phyloP scores from a whole-genome alignment of 2,329 filamentous ascomycete species.

The Amphichorda felina region DNA sequence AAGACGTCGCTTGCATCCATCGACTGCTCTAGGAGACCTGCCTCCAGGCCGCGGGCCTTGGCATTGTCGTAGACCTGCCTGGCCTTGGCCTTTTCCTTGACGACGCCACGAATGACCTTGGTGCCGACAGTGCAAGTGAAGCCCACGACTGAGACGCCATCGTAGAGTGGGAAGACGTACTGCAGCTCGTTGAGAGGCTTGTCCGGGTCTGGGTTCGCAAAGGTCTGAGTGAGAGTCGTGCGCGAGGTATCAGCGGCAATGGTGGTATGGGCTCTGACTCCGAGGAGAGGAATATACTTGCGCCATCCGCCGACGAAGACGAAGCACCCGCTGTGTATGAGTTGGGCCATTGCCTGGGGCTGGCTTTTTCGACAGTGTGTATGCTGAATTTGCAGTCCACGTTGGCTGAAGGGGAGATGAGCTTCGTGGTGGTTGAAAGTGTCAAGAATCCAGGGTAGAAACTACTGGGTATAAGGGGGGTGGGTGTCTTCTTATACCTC shows the following conservation, averaged over 20 bases:
- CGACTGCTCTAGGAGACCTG: conserved; percentile 54
- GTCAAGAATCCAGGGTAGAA: no score
- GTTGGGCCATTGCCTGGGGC: no score
- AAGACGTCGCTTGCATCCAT: conserved; percentile 53
- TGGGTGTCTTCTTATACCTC: no score
- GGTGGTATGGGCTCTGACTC: conserved; percentile 44
- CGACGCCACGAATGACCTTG: conserved; percentile 48
- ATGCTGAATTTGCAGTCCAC: no score
- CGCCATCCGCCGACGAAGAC: conserved; percentile 10
- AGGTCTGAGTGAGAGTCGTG: conserved; percentile 42
- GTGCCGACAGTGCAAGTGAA: conserved; percentile 54
- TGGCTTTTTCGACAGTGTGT: no score
- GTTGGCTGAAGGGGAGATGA: no score
- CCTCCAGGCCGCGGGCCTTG: conserved; percentile 43
- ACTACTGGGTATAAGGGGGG: no score
- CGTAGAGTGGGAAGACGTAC: conserved; percentile 62
- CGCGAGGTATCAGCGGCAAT: conserved; percentile 43
- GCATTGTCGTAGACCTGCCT: conserved; percentile 47
- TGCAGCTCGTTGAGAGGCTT: conserved; percentile 29
- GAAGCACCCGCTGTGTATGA: conserved; percentile 21
- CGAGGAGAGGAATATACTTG: conserved; percentile 45
- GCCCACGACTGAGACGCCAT: conserved; percentile 57
- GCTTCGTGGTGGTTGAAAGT: no score
- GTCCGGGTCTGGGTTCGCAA: conserved; percentile 39
- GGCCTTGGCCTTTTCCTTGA: conserved; percentile 54